Base-by-base conservation (phyloP, 2,329 filamentous ascomycete genomes). In the Xylariales sp. region DNA sequence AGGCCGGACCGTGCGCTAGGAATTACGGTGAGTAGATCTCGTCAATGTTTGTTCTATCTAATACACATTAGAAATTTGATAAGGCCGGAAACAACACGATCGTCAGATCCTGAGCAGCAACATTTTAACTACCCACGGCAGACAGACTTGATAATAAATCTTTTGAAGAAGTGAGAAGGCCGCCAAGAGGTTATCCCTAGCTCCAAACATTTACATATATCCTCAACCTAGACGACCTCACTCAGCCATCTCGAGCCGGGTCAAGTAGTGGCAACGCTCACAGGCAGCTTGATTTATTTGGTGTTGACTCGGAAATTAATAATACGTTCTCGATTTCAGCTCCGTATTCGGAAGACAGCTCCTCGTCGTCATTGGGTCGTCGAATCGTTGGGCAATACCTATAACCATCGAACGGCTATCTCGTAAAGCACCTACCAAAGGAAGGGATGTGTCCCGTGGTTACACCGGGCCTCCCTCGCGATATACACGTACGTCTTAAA, bases 371-470 rank as follows among this genome's bases (percentile, higher is more conserved):
- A 43, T 53, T 28, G 46, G 32, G 61, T 50, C 34, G 41, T 50
- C 34, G 41, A 34, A 61, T 56, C 32, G 34, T 50, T 34, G 43
- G 43, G 43, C 56, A 49, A 39, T 43, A 23, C 23, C 23, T 23
- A 54, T 39, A 60, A 41, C 18, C 32, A 12, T 30, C 39, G 23
- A 41, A 28, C 3, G 48, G 34, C 49, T 9, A 18, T 30, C 30
- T 23, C 32, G n/a, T 50, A 41, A 48, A 23, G 45, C 43, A 41
- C 28, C 52, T 32, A 28, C 28, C 32, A 36, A 45, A 39, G n/a
- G n/a, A 54, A 55, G 63, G 39, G 59, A 34, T 30, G 12, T 45
- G 50, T 66, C 58, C 64, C 61, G 67, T 45, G 60, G 67, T 67
- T 58, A 56, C 61, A 67, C 57, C 52, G 56, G 52, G 14, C 46